Conservation (phyloP, 805 yeast genomes). For the Lipomyces sp. region DNA sequence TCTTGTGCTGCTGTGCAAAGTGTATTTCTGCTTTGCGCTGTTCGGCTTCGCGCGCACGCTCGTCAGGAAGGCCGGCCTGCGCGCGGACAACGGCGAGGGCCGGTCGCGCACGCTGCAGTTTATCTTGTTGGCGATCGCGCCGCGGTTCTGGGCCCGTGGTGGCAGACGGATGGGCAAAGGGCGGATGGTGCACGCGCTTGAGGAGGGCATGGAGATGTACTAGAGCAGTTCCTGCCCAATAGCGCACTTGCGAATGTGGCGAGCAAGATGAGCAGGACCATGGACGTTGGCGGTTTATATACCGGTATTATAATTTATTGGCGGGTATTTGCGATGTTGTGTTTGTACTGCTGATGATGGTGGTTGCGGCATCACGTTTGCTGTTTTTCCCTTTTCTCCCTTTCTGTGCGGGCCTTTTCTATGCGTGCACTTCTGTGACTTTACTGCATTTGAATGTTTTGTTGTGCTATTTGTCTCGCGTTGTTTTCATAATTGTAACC, state of each 20-base stretch:
- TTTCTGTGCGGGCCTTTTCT: neutral
- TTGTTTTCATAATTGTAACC: neutral
- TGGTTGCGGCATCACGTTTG: neutral
- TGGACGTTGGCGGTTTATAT: no score
- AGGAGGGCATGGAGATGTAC: constrained; percentile 11
- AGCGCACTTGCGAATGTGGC: neutral
- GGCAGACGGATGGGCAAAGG: constrained; percentile 29
- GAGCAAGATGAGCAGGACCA: no score
- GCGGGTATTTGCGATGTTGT: no score
- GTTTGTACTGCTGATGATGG: neutral
- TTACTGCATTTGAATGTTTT: neutral
- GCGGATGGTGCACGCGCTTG: constrained; percentile 21
- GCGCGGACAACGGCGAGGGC: constrained; percentile 35
- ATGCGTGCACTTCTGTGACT: neutral
- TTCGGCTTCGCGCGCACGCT: constrained; percentile 56
- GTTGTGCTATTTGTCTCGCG: constrained; percentile 1
- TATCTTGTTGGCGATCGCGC: constrained; percentile 15
- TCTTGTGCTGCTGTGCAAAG: constrained; percentile 20
- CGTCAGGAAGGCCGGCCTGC: constrained; percentile 43
- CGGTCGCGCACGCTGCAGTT: constrained; percentile 13
- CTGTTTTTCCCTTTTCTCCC: neutral
- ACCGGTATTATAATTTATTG: no score
- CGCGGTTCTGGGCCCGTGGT: constrained; percentile 25
- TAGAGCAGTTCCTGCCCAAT: constrained; percentile 3
- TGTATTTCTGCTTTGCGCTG: constrained; percentile 29